Evolutionary conservation across 495 filamentous ascomycete genomes (phyloP).

Genomic region (Penicillium lividum): DNA sequence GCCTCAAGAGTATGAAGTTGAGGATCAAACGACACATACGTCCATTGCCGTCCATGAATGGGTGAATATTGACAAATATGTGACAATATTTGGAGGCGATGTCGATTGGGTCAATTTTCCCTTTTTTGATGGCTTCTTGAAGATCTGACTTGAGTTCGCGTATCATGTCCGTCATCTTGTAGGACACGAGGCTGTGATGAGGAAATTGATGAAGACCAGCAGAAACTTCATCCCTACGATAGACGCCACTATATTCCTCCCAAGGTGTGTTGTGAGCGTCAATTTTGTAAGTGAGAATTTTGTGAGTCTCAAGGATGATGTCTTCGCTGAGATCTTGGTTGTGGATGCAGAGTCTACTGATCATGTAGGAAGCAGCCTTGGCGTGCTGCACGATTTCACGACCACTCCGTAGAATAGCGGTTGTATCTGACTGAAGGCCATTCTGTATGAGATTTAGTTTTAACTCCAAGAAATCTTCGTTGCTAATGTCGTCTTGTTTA

Average conservation of each 20-base stretch:
- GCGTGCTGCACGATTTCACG: slow-evolving; percentile 39
- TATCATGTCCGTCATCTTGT: slow-evolving; percentile 35
- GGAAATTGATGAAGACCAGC: slow-evolving; percentile 27
- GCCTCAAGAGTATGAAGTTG: slow-evolving; percentile 32
- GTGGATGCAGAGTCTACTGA: slow-evolving; percentile 20
- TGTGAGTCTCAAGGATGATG: slow-evolving; percentile 34
- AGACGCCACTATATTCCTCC: slow-evolving; percentile 27
- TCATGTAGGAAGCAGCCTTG: slow-evolving; percentile 29
- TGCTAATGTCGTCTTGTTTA: background rate
- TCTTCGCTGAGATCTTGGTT: slow-evolving; percentile 27
- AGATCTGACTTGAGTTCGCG: slow-evolving; percentile 23
- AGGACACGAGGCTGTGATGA: slow-evolving; percentile 15
- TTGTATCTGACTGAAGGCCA: background rate
- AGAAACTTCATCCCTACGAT: slow-evolving; percentile 24
- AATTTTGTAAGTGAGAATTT: slow-evolving; percentile 27
- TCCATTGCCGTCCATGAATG: slow-evolving; percentile 42
- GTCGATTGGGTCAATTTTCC: slow-evolving; percentile 31
- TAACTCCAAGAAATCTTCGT: background rate
- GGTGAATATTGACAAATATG: slow-evolving; percentile 37
- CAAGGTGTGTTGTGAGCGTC: slow-evolving; percentile 16
- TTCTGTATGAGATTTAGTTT: slow-evolving; percentile 1
- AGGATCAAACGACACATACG: slow-evolving; percentile 37
- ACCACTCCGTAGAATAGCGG: slow-evolving; percentile 19
- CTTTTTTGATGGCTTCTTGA: slow-evolving; percentile 2
- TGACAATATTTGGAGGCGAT: slow-evolving; percentile 34